These are phyloP conservation scores for Colletotrichum sojae DNA, from an alignment of 2,329 filamentous ascomycete species.

Conservation along the genomic window DNA sequence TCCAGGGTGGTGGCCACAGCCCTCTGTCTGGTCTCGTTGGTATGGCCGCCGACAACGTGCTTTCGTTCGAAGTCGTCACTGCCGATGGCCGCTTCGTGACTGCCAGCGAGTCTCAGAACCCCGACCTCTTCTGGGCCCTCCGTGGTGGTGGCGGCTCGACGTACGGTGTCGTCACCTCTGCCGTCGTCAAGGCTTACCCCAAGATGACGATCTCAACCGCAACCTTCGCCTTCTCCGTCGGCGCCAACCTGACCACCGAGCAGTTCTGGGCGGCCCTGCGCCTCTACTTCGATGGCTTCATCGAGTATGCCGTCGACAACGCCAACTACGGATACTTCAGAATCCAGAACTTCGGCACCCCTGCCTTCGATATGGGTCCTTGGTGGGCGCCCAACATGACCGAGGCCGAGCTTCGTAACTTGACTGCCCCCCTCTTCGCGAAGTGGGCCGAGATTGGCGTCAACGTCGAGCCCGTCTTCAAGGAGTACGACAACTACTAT, in stretches of 20 bases:
- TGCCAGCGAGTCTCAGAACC: conserved; percentile 66
- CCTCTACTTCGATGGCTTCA: conserved; percentile 45
- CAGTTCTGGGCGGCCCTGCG: conserved; percentile 49
- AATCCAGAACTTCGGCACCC: conserved; percentile 44
- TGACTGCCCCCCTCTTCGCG: conserved; percentile 52
- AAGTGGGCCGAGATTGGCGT: conserved; percentile 51
- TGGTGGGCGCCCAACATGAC: conserved; percentile 48
- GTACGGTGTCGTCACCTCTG: conserved; percentile 66
- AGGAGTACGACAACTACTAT: conserved; percentile 46
- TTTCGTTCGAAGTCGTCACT: conserved; percentile 72
- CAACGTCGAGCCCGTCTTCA: conserved; percentile 45
- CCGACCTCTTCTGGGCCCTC: conserved; percentile 76
- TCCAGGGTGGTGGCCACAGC: conserved; percentile 74
- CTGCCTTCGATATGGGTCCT: conserved; percentile 49
- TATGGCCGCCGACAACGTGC: conserved; percentile 72
- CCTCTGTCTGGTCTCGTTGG: conserved; percentile 68
- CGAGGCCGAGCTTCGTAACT: conserved; percentile 51
- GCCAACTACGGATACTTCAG: conserved; percentile 47
- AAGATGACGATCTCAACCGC: conserved; percentile 59
- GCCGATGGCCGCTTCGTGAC: conserved; percentile 64
- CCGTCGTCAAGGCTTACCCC: conserved; percentile 66
- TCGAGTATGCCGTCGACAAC: conserved; percentile 45
- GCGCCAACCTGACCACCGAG: conserved; percentile 43
- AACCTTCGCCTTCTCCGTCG: conserved; percentile 55
- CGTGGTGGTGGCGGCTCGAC: conserved; percentile 62